These are phyloP conservation scores for Leishmania tarentolae DNA, from an alignment of 208 protist genomes.

Conservation along the genomic window DNA sequence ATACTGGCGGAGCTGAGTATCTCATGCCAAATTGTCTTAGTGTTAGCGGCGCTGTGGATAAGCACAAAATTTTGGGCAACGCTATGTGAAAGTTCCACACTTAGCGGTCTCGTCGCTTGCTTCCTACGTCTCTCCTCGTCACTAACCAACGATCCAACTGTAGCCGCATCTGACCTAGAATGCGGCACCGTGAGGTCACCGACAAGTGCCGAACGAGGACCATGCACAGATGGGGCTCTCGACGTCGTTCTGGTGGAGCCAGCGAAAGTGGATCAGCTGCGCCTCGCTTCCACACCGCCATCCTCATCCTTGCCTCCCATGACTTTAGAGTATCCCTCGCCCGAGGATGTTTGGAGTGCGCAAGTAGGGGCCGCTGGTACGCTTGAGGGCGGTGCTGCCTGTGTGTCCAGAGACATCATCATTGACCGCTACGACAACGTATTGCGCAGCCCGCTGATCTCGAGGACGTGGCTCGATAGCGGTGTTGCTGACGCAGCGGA, in stretches of 20 bases:
- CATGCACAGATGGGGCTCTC: background rate
- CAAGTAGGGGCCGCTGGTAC: background rate
- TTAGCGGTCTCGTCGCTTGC: background rate
- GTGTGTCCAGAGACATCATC: background rate
- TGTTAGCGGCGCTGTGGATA: conserved; percentile 31
- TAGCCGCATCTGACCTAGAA: background rate
- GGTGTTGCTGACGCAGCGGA: conserved; percentile 1
- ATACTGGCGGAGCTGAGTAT: conserved; percentile 2
- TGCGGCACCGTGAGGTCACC: background rate
- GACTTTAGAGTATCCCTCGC: background rate
- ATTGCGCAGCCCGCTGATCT: background rate
- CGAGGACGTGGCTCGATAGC: background rate
- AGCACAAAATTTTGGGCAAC: conserved; percentile 27
- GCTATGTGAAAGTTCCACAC: conserved; percentile 7
- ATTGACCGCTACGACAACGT: background rate
- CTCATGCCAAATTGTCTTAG: background rate
- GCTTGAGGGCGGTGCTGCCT: background rate
- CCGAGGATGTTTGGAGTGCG: background rate
- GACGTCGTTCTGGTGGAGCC: background rate
- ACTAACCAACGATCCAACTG: background rate
- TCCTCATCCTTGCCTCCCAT: background rate
- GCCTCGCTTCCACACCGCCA: background rate
- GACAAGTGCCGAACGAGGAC: background rate
- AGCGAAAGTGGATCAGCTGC: background rate
- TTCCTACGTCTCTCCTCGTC: conserved; percentile 1